Percentiles rank a stretch among this genome's conserved stretches.
These are phyloP conservation scores for Monosporascus sp. DNA, from an alignment of 2,329 filamentous ascomycete species.

Conservation along the genomic window DNA sequence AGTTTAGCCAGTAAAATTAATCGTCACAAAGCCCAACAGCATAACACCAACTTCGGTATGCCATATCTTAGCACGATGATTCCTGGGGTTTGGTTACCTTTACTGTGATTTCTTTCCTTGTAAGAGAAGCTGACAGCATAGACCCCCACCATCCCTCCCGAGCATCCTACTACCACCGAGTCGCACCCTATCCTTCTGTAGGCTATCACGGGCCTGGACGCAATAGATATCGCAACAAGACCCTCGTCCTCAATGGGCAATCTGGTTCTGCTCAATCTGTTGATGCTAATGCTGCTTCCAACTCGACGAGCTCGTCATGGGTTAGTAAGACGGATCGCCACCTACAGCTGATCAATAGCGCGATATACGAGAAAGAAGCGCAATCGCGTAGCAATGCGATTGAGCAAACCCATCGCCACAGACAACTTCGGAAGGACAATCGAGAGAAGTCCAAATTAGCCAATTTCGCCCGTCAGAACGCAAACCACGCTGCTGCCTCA, in stretches of 20 bases:
- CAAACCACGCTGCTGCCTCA: slow-evolving; percentile 15
- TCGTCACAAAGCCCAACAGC: slow-evolving; percentile 64
- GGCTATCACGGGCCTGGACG: slow-evolving; percentile 14
- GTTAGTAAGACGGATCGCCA: slow-evolving; percentile 71
- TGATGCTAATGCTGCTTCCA: slow-evolving; percentile 25
- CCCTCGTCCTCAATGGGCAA: slow-evolving; percentile 27
- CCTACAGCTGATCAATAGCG: slow-evolving; percentile 76
- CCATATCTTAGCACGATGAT: neutral
- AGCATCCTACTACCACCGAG: slow-evolving; percentile 17
- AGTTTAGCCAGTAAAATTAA: slow-evolving; percentile 63
- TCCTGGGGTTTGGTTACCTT: neutral
- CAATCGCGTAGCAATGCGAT: slow-evolving; percentile 66
- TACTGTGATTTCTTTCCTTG: neutral
- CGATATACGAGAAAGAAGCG: slow-evolving; percentile 69
- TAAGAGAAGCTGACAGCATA: slow-evolving; percentile 1
- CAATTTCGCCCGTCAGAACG: slow-evolving; percentile 37
- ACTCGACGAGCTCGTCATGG: slow-evolving; percentile 47
- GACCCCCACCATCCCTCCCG: slow-evolving; percentile 11
- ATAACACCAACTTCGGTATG: slow-evolving; percentile 30
- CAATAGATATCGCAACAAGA: slow-evolving; percentile 24
- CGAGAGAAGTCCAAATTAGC: slow-evolving; percentile 54
- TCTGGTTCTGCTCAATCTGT: slow-evolving; percentile 17
- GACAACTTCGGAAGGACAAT: slow-evolving; percentile 47
- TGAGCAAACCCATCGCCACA: slow-evolving; percentile 60
- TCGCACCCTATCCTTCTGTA: slow-evolving; percentile 23